phyloP scores from a whole-genome alignment of 2,329 filamentous ascomycete species.

The Aureobasidium sp. region DNA sequence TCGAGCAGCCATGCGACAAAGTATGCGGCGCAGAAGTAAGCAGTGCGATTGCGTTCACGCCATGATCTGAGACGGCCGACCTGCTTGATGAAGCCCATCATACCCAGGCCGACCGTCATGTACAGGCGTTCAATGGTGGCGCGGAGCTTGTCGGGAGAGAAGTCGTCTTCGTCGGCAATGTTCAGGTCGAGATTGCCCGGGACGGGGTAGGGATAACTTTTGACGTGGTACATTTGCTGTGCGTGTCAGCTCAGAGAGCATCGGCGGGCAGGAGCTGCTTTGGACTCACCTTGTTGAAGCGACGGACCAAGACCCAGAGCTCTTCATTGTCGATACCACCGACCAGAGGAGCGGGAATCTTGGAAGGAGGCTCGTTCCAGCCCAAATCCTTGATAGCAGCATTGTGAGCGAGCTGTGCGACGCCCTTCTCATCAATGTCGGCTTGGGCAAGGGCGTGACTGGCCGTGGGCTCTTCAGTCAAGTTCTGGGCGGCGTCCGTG shows the following conservation, averaged over 20 bases:
- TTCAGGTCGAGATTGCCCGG: constrained; percentile 70
- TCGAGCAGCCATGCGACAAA: constrained; percentile 64
- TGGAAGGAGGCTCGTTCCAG: constrained; percentile 55
- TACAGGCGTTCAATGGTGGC: constrained; percentile 73
- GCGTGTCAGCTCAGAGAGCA: not conserved
- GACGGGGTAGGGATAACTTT: constrained; percentile 51
- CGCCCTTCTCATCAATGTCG: constrained; percentile 40
- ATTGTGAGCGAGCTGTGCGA: constrained; percentile 34
- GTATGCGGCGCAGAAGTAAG: constrained; percentile 55
- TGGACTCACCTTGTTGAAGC: constrained; percentile 59
- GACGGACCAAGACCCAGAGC: constrained; percentile 60
- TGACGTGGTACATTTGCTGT: constrained; percentile 62
- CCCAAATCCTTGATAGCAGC: constrained; percentile 57
- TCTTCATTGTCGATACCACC: constrained; percentile 64
- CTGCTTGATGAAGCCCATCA: constrained; percentile 63
- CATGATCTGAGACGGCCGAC: constrained; percentile 69
- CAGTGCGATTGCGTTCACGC: constrained; percentile 62
- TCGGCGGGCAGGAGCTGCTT: not conserved
- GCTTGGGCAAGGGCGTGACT: constrained; percentile 38
- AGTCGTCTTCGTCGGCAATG: constrained; percentile 73
- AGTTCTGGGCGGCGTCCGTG: constrained; percentile 18
- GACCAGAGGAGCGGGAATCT: constrained; percentile 53
- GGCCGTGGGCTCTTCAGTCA: constrained; percentile 36
- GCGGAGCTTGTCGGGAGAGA: constrained; percentile 74
- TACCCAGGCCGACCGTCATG: constrained; percentile 63